Evolutionary conservation across 1,284 basidiomycete genomes (phyloP).

Genomic region (Melampsora americana): DNA sequence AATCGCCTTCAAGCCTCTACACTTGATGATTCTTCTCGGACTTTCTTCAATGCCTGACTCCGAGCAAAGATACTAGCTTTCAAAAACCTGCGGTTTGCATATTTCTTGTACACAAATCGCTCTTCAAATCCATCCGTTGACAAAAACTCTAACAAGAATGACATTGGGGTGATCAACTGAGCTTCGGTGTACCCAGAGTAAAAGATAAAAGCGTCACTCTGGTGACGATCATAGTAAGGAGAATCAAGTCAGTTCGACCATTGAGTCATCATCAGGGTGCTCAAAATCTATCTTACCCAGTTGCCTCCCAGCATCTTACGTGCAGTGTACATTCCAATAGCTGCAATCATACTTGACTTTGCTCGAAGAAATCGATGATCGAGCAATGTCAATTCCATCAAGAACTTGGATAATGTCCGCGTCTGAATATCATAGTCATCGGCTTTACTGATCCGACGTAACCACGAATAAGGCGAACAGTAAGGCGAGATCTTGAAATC

Average conservation of each 20-base stretch:
- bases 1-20: neutral
- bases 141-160: conserved; percentile 79
- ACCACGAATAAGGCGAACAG: conserved; percentile 99
- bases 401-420: conserved; percentile 91
- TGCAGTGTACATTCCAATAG: conserved; percentile 94
- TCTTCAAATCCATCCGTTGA: conserved; percentile 73
- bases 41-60: conserved; percentile 56
- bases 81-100: conserved; percentile 93
- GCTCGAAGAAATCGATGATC: conserved; percentile 90
- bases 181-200: conserved; percentile 90
- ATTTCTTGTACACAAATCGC: conserved; percentile 92
- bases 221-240: conserved; percentile 58
- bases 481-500: conserved; percentile 95
- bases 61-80: conserved; percentile 64
- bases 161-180: conserved; percentile 78
- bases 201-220: conserved; percentile 88
- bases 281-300: conserved; percentile 69
- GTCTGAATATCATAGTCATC: conserved; percentile 99
- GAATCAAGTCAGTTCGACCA: conserved; percentile 20
- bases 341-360: conserved; percentile 92
- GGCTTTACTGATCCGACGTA: conserved; percentile 95
- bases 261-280: neutral
- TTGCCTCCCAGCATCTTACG: conserved; percentile 84
- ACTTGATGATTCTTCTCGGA: conserved; percentile 27
- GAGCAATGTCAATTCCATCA: conserved; percentile 91